Evolutionary conservation across 306 rosid genomes (phyloP), one percentile per base, ranked within the genome.

Genomic region (Corylus heterophylla): DNA sequence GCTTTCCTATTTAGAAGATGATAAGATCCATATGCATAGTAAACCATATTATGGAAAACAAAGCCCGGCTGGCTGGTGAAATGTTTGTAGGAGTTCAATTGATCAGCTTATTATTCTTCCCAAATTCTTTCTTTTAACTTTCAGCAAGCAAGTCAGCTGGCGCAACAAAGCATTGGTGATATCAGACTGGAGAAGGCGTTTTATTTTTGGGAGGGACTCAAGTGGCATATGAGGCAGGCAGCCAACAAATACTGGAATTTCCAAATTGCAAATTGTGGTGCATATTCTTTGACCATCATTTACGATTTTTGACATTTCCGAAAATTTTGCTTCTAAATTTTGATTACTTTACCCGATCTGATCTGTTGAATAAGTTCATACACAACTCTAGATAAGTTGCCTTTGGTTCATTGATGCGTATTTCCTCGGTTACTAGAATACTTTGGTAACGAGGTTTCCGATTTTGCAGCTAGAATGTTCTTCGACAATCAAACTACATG

Each of bases 141-240:
- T 79, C 96, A 95, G 99, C 92, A 95, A 95, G 85, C 98, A 95
- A 95, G 98, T 95, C 20, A 95, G 98, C 88, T 91, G 96, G 99
- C 93, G 99, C 54, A 95, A 94, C 52, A 91, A 91, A 80, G 92
- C 92, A n/a, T 64, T 95, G 22, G 99, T 95, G 20, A 84, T 91
- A 4, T 48, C 99, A 47, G 99, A 95, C 80, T 95, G 99, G 99
- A 22, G 69, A 31, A 89, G 94, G 77, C 97, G 98, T 75, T 90
- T 88, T 71, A 63, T 93, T 39, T 95, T 86, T 9, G 99, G 99
- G 4, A 89, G 99, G 79, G 98, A 95, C 84, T 91, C 99, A 0
- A 95, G 97, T 78, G 90, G 89, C 83, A 92, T 83, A 16, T 86
- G 62, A 79, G 72, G 83, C 68, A 67, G 27, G 78, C 14, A 8